phyloP scores from a whole-genome alignment of 2,329 filamentous ascomycete species.

The Sclerotinia spermophila region DNA sequence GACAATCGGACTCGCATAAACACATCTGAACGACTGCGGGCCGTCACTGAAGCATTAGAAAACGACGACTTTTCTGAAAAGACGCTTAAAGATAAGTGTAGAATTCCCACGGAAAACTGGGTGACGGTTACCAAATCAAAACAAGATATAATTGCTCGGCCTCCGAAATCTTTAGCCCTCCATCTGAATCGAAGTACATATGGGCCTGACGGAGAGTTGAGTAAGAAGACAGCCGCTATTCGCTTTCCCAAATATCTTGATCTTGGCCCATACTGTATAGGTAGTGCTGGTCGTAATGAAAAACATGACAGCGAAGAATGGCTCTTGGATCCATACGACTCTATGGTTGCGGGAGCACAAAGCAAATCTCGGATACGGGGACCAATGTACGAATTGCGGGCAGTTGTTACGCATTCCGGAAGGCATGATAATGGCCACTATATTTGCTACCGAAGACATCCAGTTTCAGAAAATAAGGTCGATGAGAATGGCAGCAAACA shows the following conservation, averaged over 20 bases:
- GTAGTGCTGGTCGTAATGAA: conserved; percentile 44
- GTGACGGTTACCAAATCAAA: conserved; percentile 81
- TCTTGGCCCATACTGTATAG: conserved; percentile 80
- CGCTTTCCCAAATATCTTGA: conserved; percentile 72
- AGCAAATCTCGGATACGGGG: conserved; percentile 51
- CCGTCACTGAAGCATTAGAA: conserved; percentile 68
- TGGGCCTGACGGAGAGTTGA: conserved; percentile 71
- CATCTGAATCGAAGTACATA: conserved; percentile 93
- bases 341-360: conserved; percentile 65
- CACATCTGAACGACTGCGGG: conserved; percentile 53
- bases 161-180: conserved; percentile 75
- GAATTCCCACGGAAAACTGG: conserved; percentile 62
- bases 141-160: conserved; percentile 78
- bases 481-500: conserved; percentile 33
- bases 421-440: conserved; percentile 96
- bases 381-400: conserved; percentile 71
- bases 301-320: conserved; percentile 58
- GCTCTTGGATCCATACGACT: conserved; percentile 63
- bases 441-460: conserved; percentile 78
- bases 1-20: conserved; percentile 34
- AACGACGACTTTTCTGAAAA: conserved; percentile 76
- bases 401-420: conserved; percentile 84
- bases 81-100: conserved; percentile 60
- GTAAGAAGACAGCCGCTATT: conserved; percentile 80
- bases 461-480: conserved; percentile 32